Evolutionary conservation across 495 filamentous ascomycete species (phyloP).

Genomic region (Melanomma pulvis-pyrius): DNA sequence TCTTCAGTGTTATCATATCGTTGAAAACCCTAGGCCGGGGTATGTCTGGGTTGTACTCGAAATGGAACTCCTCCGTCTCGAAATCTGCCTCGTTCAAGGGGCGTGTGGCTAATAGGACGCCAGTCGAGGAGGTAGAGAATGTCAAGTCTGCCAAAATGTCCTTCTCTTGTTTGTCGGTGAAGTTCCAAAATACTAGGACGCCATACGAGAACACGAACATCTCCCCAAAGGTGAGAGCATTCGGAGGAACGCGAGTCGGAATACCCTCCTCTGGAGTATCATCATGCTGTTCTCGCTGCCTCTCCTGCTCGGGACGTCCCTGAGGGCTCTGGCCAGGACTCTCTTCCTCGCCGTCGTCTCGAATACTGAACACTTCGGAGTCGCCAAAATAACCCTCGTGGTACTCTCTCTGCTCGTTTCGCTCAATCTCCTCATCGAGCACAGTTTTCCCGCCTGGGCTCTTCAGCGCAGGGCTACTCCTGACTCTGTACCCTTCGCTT

Average conservation of each 20-base stretch:
- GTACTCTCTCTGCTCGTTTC: conserved; percentile 85
- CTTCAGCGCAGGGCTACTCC: conserved; percentile 88
- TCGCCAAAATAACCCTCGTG: conserved; percentile 84
- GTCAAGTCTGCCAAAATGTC: conserved; percentile 94
- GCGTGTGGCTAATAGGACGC: conserved; percentile 64
- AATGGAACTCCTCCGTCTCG: conserved; percentile 98
- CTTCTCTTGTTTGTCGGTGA: conserved; percentile 92
- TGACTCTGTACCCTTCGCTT: conserved; percentile 78
- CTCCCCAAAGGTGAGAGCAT: conserved; percentile 78
- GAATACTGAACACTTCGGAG: conserved; percentile 41
- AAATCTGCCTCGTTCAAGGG: conserved; percentile 83
- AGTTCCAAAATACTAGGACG: conserved; percentile 98
- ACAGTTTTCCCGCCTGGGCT: conserved; percentile 90
- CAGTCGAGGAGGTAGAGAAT: conserved; percentile 67
- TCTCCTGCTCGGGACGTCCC: conserved; percentile 45
- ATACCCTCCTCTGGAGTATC: conserved; percentile 21
- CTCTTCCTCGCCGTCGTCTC: conserved; percentile 43
- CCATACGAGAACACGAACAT: conserved; percentile 99
- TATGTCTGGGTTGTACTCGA: conserved; percentile 87
- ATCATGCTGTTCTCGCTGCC: conserved; percentile 14
- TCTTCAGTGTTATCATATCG: conserved; percentile 97
- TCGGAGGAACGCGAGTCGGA: conserved; percentile 56
- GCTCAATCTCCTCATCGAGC: conserved; percentile 93
- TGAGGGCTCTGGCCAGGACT: conserved; percentile 54
- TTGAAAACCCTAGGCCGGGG: conserved; percentile 91